Evolutionary conservation across 192 early-diverging fungal species (phyloP), one percentile per base, ranked within the genome.

Genomic region (Jimgerdemannia flammicorona): DNA sequence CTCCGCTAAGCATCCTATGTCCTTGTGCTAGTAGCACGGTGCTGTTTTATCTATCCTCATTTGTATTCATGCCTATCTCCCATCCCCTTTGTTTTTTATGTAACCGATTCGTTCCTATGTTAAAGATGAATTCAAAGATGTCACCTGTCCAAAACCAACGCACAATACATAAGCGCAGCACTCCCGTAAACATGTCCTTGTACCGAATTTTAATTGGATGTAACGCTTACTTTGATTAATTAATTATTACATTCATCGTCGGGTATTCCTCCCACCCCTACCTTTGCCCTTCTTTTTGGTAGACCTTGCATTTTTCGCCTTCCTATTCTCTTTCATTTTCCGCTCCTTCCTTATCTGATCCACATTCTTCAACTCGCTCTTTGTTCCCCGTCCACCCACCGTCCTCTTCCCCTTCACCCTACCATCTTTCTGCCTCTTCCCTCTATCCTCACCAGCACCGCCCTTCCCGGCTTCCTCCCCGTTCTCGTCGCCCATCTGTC

Each of bases 341-440:
- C 94, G 78, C 40, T 88, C 89, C 83, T 96, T 97, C 73, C 88
- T 88, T 73, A 98, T 96, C 81, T 95, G 88, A 54, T 87, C 86
- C 20, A 86, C 85, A n/a, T 85, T 84, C 83, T 91, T 94, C 73
- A 98, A 88, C 80, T 98, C 97, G 44, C 84, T 89, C 72, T 85
- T 87, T 4, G 78, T 85, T 18, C 81, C 77, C 49, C 73, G 43
- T 3, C 74, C 79, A 64, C 81, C 84, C 67, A 84, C 75, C 29
- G 79, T 73, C 49, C 82, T 70, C 67, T 83, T 73, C 68, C 74
- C 74, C 14, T 77, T 78, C n/a, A 80, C 84, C 68, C 83, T 82
- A 67, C 77, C 78, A 29, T 67, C 74, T 72, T 84, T 80, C 40
- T 75, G 66, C 8, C 69, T 64, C 3, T 76, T 78, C 20, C 71